These are phyloP conservation scores for Gynostemma pentaphyllum DNA, from an alignment of 306 rosid genomes.

Conservation along the genomic window DNA sequence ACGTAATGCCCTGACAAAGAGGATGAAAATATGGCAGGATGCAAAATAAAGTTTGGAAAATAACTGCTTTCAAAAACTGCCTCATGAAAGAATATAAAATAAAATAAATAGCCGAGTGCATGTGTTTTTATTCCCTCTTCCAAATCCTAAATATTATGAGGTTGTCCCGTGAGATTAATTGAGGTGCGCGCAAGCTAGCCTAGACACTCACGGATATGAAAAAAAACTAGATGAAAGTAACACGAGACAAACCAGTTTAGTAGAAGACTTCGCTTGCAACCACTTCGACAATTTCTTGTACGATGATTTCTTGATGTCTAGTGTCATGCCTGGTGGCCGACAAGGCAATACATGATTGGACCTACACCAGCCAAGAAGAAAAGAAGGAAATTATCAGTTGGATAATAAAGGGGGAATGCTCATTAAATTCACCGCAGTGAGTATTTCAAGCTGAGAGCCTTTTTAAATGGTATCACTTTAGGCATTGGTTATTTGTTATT, in stretches of 20 bases:
- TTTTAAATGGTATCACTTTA: not conserved
- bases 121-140: not conserved
- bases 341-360: conserved; percentile 81
- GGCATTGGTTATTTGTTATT: not conserved
- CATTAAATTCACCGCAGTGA: not conserved
- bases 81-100: not conserved
- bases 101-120: too few species aligned
- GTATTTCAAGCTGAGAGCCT: not conserved
- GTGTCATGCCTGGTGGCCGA: conserved; percentile 69
- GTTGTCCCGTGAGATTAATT: too few species aligned
- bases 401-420: not conserved
- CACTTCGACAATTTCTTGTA: conserved; percentile 85
- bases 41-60: not conserved
- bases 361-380: conserved; percentile 32
- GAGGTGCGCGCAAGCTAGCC: too few species aligned
- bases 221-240: conserved; percentile 3
- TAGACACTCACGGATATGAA: too few species aligned
- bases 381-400: not conserved
- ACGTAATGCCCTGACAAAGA: too few species aligned
- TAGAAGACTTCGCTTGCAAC: conserved; percentile 68
- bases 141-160: too few species aligned
- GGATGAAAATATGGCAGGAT: too few species aligned
- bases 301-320: conserved; percentile 88
- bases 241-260: conserved; percentile 53
- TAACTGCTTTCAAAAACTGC: not conserved